phyloP scores from a whole-genome alignment of 1,284 basidiomycete genomes.

The Ustilago bromivora region DNA sequence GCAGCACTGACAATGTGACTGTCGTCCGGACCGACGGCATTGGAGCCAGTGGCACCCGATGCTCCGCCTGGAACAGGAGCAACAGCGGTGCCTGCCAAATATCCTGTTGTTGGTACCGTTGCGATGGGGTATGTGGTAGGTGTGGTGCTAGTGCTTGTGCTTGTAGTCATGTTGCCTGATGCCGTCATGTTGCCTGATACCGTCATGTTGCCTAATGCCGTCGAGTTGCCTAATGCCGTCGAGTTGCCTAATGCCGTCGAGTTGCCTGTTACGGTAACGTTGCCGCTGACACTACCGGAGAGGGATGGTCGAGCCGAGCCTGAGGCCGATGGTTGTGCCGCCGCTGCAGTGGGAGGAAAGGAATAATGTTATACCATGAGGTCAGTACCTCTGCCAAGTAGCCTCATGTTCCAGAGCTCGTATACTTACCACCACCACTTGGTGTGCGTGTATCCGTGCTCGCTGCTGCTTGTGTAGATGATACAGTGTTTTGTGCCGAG shows the following conservation, averaged over 20 bases:
- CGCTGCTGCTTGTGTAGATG: conserved; percentile 31
- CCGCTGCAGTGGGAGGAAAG: conserved; percentile 8
- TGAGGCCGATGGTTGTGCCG: conserved; percentile 18
- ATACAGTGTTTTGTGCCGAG: conserved; percentile 33
- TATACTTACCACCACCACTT: conserved; percentile 29
- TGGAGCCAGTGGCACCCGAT: conserved; percentile 22
- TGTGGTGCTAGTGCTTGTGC: conserved; percentile 44
- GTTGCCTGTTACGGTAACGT: conserved; percentile 16
- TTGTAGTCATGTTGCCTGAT: conserved; percentile 18
- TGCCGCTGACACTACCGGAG: conserved; percentile 16
- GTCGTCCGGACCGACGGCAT: conserved; percentile 40
- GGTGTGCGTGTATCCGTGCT: conserved; percentile 19
- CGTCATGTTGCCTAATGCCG: conserved; percentile 5
- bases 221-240: conserved; percentile 16
- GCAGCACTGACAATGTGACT: conserved; percentile 40
- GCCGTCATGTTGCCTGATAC: conserved; percentile 12
- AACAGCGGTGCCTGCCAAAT: conserved; percentile 43
- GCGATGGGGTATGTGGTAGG: conserved; percentile 52
- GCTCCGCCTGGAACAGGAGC: conserved; percentile 40
- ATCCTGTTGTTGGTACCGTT: conserved; percentile 34
- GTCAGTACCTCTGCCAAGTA: conserved; percentile 2
- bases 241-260: conserved; percentile 14
- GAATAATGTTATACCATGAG: neutral
- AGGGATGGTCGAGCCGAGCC: conserved; percentile 23
- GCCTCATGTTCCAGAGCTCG: neutral